A percentile compares a stretch with the other conserved stretches of the same genome.
phyloP scores from a whole-genome alignment of 352 stramenopile genomes.

The Phytophthora pinifolia region DNA sequence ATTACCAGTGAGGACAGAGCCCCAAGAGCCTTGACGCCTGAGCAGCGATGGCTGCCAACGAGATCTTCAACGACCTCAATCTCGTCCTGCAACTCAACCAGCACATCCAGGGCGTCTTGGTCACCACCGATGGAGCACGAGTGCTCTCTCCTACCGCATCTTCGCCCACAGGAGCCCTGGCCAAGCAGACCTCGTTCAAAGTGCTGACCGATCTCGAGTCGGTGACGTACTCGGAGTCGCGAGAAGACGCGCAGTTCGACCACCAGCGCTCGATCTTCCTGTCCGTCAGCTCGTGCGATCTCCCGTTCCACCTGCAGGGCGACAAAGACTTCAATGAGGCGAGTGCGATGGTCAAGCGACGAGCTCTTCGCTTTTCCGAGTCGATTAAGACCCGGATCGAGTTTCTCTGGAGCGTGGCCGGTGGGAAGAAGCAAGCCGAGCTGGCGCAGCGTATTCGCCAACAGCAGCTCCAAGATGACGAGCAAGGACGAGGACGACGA shows the following conservation, averaged over 20 bases:
- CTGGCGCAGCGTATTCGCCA: slow-evolving; percentile 25
- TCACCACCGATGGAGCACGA: slow-evolving; percentile 19
- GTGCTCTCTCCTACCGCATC: slow-evolving; percentile 1
- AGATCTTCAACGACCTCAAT: slow-evolving; percentile 78
- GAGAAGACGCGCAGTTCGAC: slow-evolving; percentile 66
- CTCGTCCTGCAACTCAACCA: slow-evolving; percentile 71
- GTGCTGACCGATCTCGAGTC: slow-evolving; percentile 65
- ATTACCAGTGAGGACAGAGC: neutral
- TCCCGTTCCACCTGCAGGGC: slow-evolving; percentile 80
- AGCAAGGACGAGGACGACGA: slow-evolving; percentile 8
- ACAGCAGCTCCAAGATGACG: slow-evolving; percentile 17
- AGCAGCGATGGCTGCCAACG: slow-evolving; percentile 36
- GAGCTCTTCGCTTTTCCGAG: slow-evolving; percentile 52
- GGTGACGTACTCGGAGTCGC: slow-evolving; percentile 40
- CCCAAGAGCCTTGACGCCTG: neutral
- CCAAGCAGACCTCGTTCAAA: slow-evolving; percentile 62
- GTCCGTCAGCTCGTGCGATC: slow-evolving; percentile 18
- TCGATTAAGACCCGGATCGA: slow-evolving; percentile 43
- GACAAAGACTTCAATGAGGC: slow-evolving; percentile 69
- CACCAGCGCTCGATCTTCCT: slow-evolving; percentile 52
- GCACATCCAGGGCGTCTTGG: slow-evolving; percentile 53
- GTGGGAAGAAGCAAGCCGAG: slow-evolving; percentile 38
- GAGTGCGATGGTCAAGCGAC: slow-evolving; percentile 50
- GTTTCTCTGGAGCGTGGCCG: slow-evolving; percentile 70
- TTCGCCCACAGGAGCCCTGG: slow-evolving; percentile 23